Percentiles rank a stretch among this genome's conserved stretches.
Evolutionary conservation across 129 eudicot genomes (phyloP).

Genomic region (Escallonia rubra): DNA sequence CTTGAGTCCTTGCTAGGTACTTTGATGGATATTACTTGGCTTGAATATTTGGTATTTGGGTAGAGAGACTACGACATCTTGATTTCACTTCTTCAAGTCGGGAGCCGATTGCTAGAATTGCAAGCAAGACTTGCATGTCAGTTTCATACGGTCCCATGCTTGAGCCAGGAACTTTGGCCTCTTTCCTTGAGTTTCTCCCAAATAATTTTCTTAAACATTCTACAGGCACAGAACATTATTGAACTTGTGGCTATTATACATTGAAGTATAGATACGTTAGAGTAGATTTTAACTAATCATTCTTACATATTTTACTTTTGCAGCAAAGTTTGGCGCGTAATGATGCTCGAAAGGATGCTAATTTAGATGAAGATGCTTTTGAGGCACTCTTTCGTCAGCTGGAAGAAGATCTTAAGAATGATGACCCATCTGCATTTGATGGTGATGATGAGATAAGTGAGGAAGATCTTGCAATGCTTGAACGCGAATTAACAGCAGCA

Average conservation of each 20-base stretch:
- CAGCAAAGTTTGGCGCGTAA: constrained; percentile 41
- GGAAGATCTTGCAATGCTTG: constrained; percentile 83
- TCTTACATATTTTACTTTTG: constrained; percentile 7
- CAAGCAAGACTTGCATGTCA: neutral
- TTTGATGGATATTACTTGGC: neutral
- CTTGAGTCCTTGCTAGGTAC: neutral
- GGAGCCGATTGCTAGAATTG: neutral
- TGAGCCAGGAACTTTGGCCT: neutral
- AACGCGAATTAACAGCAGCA: constrained; percentile 77
- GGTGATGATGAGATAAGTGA: constrained; percentile 75
- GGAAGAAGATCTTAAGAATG: constrained; percentile 84
- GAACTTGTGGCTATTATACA: neutral
- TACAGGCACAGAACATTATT: neutral
- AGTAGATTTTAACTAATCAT: neutral
- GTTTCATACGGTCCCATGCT: no score
- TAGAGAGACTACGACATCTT: neutral
- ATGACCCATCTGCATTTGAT: constrained; percentile 50
- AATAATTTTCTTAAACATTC: neutral
- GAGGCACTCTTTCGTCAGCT: constrained; percentile 84
- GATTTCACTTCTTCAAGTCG: neutral
- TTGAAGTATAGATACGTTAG: neutral
- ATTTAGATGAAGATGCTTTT: constrained; percentile 82
- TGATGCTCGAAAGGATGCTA: constrained; percentile 36
- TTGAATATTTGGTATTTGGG: neutral
- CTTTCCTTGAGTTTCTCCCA: neutral